Evolutionary conservation across 2,329 filamentous ascomycete species (phyloP).

Genomic region (Hansfordia pulvinata): DNA sequence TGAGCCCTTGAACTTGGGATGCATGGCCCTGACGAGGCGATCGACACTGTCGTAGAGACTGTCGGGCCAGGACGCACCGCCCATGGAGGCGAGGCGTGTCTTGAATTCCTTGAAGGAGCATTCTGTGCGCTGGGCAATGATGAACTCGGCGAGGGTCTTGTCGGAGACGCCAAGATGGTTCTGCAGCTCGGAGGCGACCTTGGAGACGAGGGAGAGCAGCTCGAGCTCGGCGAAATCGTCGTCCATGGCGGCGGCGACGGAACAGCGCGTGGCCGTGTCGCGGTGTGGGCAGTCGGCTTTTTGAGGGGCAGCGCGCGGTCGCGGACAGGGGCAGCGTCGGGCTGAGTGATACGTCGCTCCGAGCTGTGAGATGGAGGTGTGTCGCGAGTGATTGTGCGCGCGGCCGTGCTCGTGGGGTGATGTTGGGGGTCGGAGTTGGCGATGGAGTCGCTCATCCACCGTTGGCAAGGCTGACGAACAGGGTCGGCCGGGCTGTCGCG

Average conservation of each 20-base stretch:
- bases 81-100: conserved; percentile 58
- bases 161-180: conserved; percentile 88
- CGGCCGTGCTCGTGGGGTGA: too few species aligned
- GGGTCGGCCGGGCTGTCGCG: too few species aligned
- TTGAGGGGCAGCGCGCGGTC: too few species aligned
- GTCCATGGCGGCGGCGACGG: conserved; percentile 59
- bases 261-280: too few species aligned
- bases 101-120: conserved; percentile 65
- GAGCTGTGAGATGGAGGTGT: too few species aligned
- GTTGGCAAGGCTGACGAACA: too few species aligned
- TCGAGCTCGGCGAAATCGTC: conserved; percentile 88
- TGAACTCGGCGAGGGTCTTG: conserved; percentile 91
- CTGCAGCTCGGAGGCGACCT: conserved; percentile 84
- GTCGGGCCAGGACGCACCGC: conserved; percentile 66
- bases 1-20: conserved; percentile 66
- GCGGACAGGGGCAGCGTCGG: too few species aligned
- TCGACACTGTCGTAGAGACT: conserved; percentile 88
- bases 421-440: too few species aligned
- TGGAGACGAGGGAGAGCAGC: conserved; percentile 84
- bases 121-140: conserved; percentile 80
- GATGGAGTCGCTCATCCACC: too few species aligned
- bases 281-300: too few species aligned
- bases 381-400: too few species aligned
- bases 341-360: too few species aligned
- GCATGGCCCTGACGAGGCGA: conserved; percentile 75